A percentile compares a stretch with the other conserved stretches of the same genome.
These are phyloP conservation scores for Thamnidium elegans DNA, from an alignment of 192 early-diverging fungal species.

Conservation along the genomic window DNA sequence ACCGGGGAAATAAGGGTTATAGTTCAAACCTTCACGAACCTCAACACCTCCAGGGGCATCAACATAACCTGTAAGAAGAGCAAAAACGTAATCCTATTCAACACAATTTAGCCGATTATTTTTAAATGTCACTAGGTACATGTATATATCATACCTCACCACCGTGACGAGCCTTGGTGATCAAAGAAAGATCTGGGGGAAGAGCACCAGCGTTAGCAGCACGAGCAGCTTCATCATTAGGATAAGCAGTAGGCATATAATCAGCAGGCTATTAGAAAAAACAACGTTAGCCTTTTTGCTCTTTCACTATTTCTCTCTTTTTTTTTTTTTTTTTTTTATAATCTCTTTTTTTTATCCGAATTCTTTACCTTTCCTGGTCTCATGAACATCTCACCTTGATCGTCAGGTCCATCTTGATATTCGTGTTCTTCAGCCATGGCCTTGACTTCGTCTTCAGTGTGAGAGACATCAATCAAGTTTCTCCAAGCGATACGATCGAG, in stretches of 20 bases:
- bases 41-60: constrained; percentile 93
- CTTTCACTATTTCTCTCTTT: neutral
- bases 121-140: neutral
- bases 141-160: constrained; percentile 60
- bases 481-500: constrained; percentile 92
- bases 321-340: neutral
- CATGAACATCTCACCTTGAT: constrained; percentile 86
- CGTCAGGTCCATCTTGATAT: constrained; percentile 92
- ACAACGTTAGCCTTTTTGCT: neutral
- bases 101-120: neutral
- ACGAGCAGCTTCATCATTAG: constrained; percentile 96
- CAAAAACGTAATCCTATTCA: constrained; percentile 86
- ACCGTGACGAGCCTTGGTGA: constrained; percentile 92
- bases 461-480: constrained; percentile 92
- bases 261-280: constrained; percentile 64
- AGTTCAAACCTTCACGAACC: constrained; percentile 94
- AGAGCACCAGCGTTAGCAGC: constrained; percentile 94
- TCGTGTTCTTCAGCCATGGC: constrained; percentile 90
- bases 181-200: constrained; percentile 94
- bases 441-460: constrained; percentile 90
- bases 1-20: constrained; percentile 99
- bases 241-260: constrained; percentile 85
- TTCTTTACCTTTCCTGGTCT: constrained; percentile 77
- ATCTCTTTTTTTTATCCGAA: neutral
- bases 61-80: constrained; percentile 91